These are phyloP conservation scores for Glebionis coronaria DNA, from an alignment of 129 eudicot species.

Conservation along the genomic window DNA sequence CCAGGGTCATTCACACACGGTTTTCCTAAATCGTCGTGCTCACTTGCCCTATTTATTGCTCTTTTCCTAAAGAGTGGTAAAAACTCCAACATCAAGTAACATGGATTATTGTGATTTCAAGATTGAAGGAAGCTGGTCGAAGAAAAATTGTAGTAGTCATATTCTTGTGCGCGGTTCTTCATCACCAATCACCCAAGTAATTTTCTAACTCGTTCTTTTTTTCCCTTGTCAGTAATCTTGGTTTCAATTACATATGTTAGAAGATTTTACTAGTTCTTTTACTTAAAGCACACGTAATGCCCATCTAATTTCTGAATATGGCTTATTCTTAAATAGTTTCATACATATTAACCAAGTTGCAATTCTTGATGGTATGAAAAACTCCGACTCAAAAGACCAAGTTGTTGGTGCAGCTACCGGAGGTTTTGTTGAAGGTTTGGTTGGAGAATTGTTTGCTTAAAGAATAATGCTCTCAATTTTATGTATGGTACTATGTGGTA, in stretches of 20 bases:
- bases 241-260: not conserved
- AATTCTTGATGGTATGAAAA: conserved; percentile 31
- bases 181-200: conserved; percentile 33
- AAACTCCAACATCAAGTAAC: no score
- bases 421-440: not conserved
- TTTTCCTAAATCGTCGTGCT: no score
- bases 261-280: no score
- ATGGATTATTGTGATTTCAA: conserved; percentile 9
- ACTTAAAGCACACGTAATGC: no score
- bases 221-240: not conserved
- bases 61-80: no score
- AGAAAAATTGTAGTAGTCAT: conserved; percentile 25
- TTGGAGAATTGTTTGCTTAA: no score
- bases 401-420: not conserved
- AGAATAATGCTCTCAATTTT: no score
- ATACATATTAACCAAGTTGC: conserved; percentile 25
- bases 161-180: conserved; percentile 34
- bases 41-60: no score
- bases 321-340: no score
- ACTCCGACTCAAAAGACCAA: not conserved
- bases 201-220: not conserved
- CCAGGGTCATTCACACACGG: no score
- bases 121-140: conserved; percentile 39
- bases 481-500: no score
- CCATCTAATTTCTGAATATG: not conserved